Evolutionary conservation across 192 early-diverging fungal genomes (phyloP).

Genomic region (Backusella psychrophila): DNA sequence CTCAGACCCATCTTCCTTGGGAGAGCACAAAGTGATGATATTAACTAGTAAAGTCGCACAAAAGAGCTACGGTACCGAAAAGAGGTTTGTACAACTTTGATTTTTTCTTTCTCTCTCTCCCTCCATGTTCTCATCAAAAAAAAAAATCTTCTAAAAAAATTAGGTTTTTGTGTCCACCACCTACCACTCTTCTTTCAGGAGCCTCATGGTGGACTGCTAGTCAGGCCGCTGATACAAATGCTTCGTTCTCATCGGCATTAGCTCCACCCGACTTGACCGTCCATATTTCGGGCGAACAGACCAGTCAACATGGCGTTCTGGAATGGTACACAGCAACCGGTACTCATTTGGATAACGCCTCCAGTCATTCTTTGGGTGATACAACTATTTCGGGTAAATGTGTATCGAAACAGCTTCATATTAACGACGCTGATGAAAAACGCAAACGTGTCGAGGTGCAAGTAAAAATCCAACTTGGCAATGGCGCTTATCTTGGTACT

Average conservation of each 20-base stretch:
- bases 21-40: slow-evolving; percentile 69
- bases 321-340: slow-evolving; percentile 50
- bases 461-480: slow-evolving; percentile 67
- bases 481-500: slow-evolving; percentile 58
- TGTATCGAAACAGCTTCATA: slow-evolving; percentile 80
- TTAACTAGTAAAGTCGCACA: slow-evolving; percentile 86
- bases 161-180: slow-evolving; percentile 80
- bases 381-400: slow-evolving; percentile 60
- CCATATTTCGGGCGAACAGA: slow-evolving; percentile 55
- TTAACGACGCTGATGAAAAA: slow-evolving; percentile 83
- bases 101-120: not conserved
- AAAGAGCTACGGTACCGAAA: slow-evolving; percentile 91
- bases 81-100: slow-evolving; percentile 48
- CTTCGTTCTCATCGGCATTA: not conserved
- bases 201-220: slow-evolving; percentile 58
- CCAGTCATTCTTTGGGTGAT: slow-evolving; percentile 8
- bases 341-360: slow-evolving; percentile 41
- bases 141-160: slow-evolving; percentile 5
- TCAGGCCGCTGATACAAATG: not conserved
- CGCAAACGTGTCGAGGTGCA: slow-evolving; percentile 73
- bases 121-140: not conserved
- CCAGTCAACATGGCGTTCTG: slow-evolving; percentile 47
- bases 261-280: slow-evolving; percentile 52
- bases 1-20: slow-evolving; percentile 23
- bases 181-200: slow-evolving; percentile 74